Percentiles rank a stretch among this genome's conserved stretches.
phyloP scores from a whole-genome alignment of 2,329 filamentous ascomycete species.

The Neophaeococcomyces aloes region DNA sequence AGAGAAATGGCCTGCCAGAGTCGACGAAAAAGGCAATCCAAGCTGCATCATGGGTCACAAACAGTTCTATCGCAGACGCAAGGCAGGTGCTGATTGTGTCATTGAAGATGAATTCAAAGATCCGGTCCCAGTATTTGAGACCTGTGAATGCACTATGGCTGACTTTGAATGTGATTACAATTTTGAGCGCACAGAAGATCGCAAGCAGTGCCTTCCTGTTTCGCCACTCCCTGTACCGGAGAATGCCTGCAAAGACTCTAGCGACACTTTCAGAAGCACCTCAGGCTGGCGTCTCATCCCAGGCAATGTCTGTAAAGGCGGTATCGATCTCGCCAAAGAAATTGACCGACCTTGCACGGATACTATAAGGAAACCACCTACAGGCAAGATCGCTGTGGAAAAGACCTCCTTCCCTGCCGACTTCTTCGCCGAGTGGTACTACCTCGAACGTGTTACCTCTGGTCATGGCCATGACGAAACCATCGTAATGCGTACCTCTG shows the following conservation, averaged over 20 bases:
- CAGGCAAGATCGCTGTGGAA: slow-evolving; percentile 55
- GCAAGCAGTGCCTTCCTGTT: slow-evolving; percentile 56
- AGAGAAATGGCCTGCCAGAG: slow-evolving; percentile 77
- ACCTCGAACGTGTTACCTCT: slow-evolving; percentile 65
- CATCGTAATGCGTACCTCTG: slow-evolving; percentile 49
- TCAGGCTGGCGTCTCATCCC: slow-evolving; percentile 91
- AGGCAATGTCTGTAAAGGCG: slow-evolving; percentile 58
- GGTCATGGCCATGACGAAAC: slow-evolving; percentile 62
- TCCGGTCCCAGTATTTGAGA: slow-evolving; percentile 55
- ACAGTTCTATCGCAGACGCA: slow-evolving; percentile 75
- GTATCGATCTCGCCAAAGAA: slow-evolving; percentile 57
- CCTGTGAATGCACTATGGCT: slow-evolving; percentile 68
- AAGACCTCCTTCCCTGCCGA: slow-evolving; percentile 54
- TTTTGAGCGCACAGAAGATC: slow-evolving; percentile 56
- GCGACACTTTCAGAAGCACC: slow-evolving; percentile 68
- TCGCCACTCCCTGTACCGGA: slow-evolving; percentile 56
- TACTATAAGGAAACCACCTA: slow-evolving; percentile 41
- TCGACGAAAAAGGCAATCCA: slow-evolving; percentile 67
- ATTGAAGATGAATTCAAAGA: slow-evolving; percentile 77
- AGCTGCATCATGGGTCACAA: slow-evolving; percentile 94
- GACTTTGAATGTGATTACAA: slow-evolving; percentile 98
- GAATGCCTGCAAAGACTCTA: slow-evolving; percentile 60
- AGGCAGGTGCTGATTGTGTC: slow-evolving; percentile 81
- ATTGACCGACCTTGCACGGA: slow-evolving; percentile 70
- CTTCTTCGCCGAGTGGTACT: slow-evolving; percentile 50